Conservation (phyloP, 2,329 filamentous ascomycete genomes). For the Verticillium alfalfae region DNA sequence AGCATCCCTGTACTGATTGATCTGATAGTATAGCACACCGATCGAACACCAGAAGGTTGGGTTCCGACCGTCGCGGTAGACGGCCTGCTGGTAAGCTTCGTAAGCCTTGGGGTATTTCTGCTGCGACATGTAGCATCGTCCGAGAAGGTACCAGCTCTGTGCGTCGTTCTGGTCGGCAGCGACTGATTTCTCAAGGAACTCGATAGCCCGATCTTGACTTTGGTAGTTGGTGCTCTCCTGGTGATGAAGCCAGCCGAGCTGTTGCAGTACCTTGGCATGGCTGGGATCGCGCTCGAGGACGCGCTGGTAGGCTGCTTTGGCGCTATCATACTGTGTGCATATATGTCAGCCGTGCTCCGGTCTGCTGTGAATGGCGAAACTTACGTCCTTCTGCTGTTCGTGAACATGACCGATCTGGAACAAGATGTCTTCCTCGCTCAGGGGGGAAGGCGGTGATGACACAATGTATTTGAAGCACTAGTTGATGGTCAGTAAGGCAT, state of each 20-base stretch:
- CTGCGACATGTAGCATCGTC: slow-evolving; percentile 98
- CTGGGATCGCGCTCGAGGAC: slow-evolving; percentile 92
- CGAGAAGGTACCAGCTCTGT: slow-evolving; percentile 97
- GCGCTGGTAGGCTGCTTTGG: slow-evolving; percentile 85
- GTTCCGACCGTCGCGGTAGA: slow-evolving; percentile 95
- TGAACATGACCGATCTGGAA: slow-evolving; percentile 99
- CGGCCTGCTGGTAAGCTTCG: slow-evolving; percentile 96
- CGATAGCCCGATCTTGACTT: slow-evolving; percentile 93
- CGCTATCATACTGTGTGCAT: slow-evolving; percentile 73
- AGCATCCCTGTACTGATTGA: slow-evolving; percentile 98
- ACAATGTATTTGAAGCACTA: slow-evolving; percentile 99
- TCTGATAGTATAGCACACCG: slow-evolving; percentile 97
- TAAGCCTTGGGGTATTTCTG: slow-evolving; percentile 99
- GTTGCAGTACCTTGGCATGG: slow-evolving; percentile 96
- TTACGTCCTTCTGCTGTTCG: slow-evolving; percentile 96
- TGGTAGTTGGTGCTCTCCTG: slow-evolving; percentile 88
- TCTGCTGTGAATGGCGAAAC: slow-evolving; percentile 29
- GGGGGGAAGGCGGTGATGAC: slow-evolving; percentile 79
- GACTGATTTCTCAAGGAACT: slow-evolving; percentile 96
- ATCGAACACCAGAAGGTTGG: slow-evolving; percentile 99
- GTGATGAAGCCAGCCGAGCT: slow-evolving; percentile 96
- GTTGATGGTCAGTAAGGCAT: slow-evolving; percentile 15
- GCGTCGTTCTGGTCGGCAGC: slow-evolving; percentile 88
- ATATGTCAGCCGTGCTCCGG: slow-evolving; percentile 19
- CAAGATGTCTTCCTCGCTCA: slow-evolving; percentile 98